Evolutionary conservation across 192 early-diverging fungal genomes (phyloP).

Genomic region (Podila epicladia): DNA sequence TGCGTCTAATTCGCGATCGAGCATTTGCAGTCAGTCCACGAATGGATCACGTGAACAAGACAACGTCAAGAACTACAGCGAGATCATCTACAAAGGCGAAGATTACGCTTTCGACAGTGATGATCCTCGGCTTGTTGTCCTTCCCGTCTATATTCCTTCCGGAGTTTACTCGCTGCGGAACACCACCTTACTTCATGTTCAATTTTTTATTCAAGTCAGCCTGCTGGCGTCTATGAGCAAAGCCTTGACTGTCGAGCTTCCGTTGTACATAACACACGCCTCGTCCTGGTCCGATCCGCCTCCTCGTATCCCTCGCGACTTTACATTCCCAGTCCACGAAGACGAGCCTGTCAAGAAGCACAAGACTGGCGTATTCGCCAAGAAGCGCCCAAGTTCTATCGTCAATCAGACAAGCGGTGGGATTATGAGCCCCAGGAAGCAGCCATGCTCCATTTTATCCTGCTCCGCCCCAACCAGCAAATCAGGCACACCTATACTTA

Average conservation of each 20-base stretch:
- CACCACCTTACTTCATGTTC: conserved; percentile 28
- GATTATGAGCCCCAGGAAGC: neutral
- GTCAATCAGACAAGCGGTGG: neutral
- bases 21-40: conserved; percentile 1
- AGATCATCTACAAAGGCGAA: conserved; percentile 50
- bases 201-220: conserved; percentile 48
- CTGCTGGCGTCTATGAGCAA: conserved; percentile 47
- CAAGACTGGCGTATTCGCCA: conserved; percentile 42
- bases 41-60: conserved; percentile 24
- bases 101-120: conserved; percentile 41
- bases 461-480: conserved; percentile 2
- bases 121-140: conserved; percentile 28
- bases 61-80: conserved; percentile 40
- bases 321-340: conserved; percentile 36
- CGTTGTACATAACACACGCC: conserved; percentile 40
- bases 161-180: conserved; percentile 45
- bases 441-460: neutral
- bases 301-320: conserved; percentile 41
- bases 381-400: conserved; percentile 17
- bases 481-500: neutral
- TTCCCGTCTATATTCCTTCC: conserved; percentile 41
- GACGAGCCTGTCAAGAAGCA: conserved; percentile 42
- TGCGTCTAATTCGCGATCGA: conserved; percentile 4
- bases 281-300: conserved; percentile 50
- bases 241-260: conserved; percentile 34